Base-by-base conservation (phyloP, 345 rosid species). In the Aquilaria sinensis region DNA sequence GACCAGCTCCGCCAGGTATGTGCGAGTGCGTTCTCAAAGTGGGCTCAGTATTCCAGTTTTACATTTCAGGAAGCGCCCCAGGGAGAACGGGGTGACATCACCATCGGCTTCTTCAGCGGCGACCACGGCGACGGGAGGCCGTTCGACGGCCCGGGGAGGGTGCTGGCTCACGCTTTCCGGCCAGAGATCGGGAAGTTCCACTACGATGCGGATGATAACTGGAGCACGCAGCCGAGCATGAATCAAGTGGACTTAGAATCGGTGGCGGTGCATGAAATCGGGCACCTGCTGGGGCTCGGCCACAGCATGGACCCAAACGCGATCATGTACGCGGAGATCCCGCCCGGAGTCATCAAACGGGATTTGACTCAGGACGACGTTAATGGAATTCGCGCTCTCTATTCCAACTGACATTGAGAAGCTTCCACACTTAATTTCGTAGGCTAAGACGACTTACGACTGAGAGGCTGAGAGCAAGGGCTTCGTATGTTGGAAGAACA, bases 11-110 rank as follows among this genome's bases (percentile, higher is more conserved):
- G 72, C 69, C 7, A 34, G 41, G 41, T 34, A 2, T 34, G 41
- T 34, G 50, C 32, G 0, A 54, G 13, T 12, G 87, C 84, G 10
- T 70, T 72, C 30, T 1, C 7, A 12, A 56, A 49, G 54, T 80
- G 83, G 85, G 51, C 65, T 4, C 52, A 32, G 2, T 57, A 34
- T 13, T 59, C 71, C 2, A 75, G 55, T 12, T 73, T 83, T 61
- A 60, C 9, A 10, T 77, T 77, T 51, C 2, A 14, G 0, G 9
- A 10, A 30, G 61, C 4, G 12, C 2, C 12, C 0, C 12, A 55
- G 15, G 47, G 23, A 2, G 2, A 1, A 8, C 7, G 2, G 5
- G 75, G 80, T 0, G 51, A 63, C 31, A 51, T 74, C 5, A 31
- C 29, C 1, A 57, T 56, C 14, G 45, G 61, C 3, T 64, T 64